phyloP scores from a whole-genome alignment of 345 rosid genomes.

The Euphorbia tirucalli region DNA sequence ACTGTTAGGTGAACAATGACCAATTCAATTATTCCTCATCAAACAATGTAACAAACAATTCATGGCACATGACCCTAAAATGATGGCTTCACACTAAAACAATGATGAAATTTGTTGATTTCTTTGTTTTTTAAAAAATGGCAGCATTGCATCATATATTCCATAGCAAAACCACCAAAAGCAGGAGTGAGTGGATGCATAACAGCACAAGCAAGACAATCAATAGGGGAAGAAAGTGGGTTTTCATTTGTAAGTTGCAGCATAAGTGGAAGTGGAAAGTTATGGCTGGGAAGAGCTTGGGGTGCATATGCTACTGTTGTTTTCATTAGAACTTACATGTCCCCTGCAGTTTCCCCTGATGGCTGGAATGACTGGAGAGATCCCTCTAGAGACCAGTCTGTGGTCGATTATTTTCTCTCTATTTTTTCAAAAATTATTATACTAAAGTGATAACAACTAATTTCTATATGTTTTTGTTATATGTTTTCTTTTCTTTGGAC shows the following conservation, averaged over 20 bases:
- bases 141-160: conserved; percentile 25
- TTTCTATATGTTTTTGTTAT: neutral
- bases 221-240: conserved; percentile 52
- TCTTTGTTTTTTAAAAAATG: neutral
- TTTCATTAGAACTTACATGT: conserved; percentile 63
- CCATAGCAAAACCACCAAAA: conserved; percentile 23
- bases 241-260: conserved; percentile 64
- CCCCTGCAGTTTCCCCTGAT: conserved; percentile 45
- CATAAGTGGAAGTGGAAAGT: conserved; percentile 54
- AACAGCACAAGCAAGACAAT: conserved; percentile 30
- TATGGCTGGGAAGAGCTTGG: conserved; percentile 87
- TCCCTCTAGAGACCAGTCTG: conserved; percentile 57
- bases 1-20: neutral
- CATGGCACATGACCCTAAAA: neutral
- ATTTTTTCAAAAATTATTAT: neutral
- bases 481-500: neutral
- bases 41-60: neutral
- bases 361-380: conserved; percentile 83
- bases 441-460: no score
- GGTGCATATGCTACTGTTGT: conserved; percentile 59
- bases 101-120: neutral
- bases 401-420: conserved; percentile 15
- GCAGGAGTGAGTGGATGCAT: conserved; percentile 26
- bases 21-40: neutral
- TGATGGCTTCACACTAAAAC: neutral